phyloP scores from a whole-genome alignment of 768 basidiomycete genomes.

The Trametes cubensis region DNA sequence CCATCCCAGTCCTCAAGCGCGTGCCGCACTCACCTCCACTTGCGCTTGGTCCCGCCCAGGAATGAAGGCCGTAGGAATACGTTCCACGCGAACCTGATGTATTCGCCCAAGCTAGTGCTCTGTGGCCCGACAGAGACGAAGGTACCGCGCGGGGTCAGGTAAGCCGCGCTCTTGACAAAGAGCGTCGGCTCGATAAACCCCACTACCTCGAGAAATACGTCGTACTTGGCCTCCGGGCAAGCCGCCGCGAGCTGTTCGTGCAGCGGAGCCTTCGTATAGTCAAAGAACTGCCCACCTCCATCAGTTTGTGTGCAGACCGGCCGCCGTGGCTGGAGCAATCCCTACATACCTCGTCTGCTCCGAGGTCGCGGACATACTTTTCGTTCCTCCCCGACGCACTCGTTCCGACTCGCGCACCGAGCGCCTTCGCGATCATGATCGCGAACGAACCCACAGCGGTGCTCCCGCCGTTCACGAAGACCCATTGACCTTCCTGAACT shows the following conservation, averaged over 20 bases:
- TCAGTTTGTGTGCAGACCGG: background rate
- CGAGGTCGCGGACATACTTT: slow-evolving; percentile 55
- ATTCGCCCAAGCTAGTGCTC: slow-evolving; percentile 38
- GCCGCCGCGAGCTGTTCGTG: slow-evolving; percentile 47
- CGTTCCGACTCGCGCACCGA: slow-evolving; percentile 58
- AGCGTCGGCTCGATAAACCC: slow-evolving; percentile 52
- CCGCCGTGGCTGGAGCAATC: too few relatives aligned
- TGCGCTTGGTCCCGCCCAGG: slow-evolving; percentile 55
- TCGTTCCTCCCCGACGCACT: slow-evolving; percentile 65
- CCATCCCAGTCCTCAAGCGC: too few relatives aligned
- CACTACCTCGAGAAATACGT: slow-evolving; percentile 62
- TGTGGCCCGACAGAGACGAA: slow-evolving; percentile 58
- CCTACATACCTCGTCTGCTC: slow-evolving; percentile 62
- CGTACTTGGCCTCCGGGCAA: slow-evolving; percentile 53
- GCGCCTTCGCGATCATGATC: slow-evolving; percentile 71
- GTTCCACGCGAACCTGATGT: slow-evolving; percentile 37
- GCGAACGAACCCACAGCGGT: slow-evolving; percentile 70
- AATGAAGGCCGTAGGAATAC: slow-evolving; percentile 47
- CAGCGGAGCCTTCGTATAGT: slow-evolving; percentile 59
- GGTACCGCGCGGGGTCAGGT: slow-evolving; percentile 53
- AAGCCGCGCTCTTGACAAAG: slow-evolving; percentile 52
- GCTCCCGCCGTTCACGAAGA: slow-evolving; percentile 75
- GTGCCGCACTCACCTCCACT: slow-evolving; percentile 53
- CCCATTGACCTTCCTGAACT: slow-evolving; percentile 56
- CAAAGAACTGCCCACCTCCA: slow-evolving; percentile 46